Base-by-base conservation (phyloP, 148 eudicot species). In the Limonium bicolor region DNA sequence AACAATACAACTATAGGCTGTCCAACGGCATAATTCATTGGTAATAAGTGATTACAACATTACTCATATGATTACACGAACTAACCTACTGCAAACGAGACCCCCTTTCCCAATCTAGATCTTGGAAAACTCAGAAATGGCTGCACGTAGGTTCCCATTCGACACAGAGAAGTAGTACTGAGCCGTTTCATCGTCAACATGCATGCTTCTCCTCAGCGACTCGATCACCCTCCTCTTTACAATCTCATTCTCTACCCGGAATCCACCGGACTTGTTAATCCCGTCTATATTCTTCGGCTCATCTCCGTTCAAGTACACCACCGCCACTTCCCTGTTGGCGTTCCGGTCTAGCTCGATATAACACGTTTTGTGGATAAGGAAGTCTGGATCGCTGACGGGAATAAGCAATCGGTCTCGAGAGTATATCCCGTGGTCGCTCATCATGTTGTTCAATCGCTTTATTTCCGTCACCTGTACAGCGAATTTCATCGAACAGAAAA, bases 401-500 rank as follows among this genome's bases (percentile, higher is more conserved):
- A 92, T 74, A 13, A 92, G 77, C 49, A 92, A 53, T 39, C 99
- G 67, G 49, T 78, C 88, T 67, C 99, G 71, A 15, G 95, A 92
- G 67, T 78, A 69, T 58, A 92, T 92, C 38, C 99, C 99, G 41
- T 92, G 95, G 55, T 92, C 99, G 48, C 99, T 85, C 88, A 92
- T 85, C 99, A 92, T 92, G 66, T 85, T 92, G 74, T 92, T 92
- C 58, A 92, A 38, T 21, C 95, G 99, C 58, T 78, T 85, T 25
- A 92, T 70, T 42, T 74, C 95, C 71, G 64, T 67, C 39, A 81
- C 88, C 99, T 92, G 74, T 21, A 55, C 21, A 43, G 19, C 50
- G 39, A 67, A n/a, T 23, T 55, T 34, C 22, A 13, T 29, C 5
- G 15, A 51, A 37, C 50, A 17, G n/a, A n/a, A n/a, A n/a, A n/a